Evolutionary conservation across 768 basidiomycete species (phyloP).

Genomic region (Bullera alba): DNA sequence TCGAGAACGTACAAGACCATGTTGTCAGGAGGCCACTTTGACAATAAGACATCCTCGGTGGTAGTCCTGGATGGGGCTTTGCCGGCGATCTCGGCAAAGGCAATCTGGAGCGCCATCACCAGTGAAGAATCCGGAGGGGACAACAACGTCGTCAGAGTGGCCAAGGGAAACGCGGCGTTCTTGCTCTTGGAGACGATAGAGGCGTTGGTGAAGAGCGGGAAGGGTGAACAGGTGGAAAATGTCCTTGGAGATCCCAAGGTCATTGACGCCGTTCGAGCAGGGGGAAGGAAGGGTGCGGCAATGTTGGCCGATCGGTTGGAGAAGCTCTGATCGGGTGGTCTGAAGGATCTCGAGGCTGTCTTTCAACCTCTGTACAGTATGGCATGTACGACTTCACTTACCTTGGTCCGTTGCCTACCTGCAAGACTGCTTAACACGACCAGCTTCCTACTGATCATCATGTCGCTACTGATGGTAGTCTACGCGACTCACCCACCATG

Average conservation of each 20-base stretch:
- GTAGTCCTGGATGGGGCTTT: slow-evolving; percentile 41
- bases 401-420: too few species aligned
- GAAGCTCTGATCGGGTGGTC: background rate
- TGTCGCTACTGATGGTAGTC: too few species aligned
- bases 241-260: slow-evolving; percentile 5
- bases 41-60: slow-evolving; percentile 56
- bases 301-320: background rate
- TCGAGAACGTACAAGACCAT: slow-evolving; percentile 81
- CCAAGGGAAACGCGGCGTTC: slow-evolving; percentile 37
- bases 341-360: background rate
- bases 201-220: slow-evolving; percentile 20
- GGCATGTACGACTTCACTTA: too few species aligned
- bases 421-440: too few species aligned
- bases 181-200: slow-evolving; percentile 40
- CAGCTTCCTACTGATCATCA: too few species aligned
- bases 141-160: slow-evolving; percentile 32
- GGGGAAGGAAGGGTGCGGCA: background rate
- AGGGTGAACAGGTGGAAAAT: slow-evolving; percentile 45
- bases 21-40: slow-evolving; percentile 84
- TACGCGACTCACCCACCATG: too few species aligned
- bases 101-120: slow-evolving; percentile 30
- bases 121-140: slow-evolving; percentile 33
- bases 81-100: slow-evolving; percentile 25
- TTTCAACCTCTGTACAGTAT: background rate
- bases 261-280: background rate